A percentile compares a stretch with the other conserved stretches of the same genome.
Conservation (phyloP, 2,329 filamentous ascomycete species). For the Aspergillus calidoustus region DNA sequence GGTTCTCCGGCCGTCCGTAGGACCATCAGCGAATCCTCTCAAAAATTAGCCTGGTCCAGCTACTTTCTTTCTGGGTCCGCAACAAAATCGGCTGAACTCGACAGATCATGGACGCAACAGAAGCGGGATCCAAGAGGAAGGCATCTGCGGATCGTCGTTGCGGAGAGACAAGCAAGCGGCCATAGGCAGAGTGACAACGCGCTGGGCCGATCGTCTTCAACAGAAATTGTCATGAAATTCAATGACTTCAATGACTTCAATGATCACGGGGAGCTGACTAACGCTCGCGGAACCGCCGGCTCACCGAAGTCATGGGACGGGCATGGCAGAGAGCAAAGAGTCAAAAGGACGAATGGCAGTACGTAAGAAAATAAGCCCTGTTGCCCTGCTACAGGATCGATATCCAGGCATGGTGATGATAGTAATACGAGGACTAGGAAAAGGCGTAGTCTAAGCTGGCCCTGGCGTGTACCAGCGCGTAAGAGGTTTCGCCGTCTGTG, state of each 20-base stretch:
- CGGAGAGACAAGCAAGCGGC: not conserved
- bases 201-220: not conserved
- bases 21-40: not conserved
- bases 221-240: not conserved
- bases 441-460: not conserved
- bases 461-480: not conserved
- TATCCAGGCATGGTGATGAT: not conserved
- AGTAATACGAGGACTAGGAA: not conserved
- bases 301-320: not conserved
- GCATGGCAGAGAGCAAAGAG: not conserved
- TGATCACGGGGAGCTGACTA: slow-evolving; percentile 10
- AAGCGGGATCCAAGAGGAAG: not conserved
- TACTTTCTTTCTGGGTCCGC: not conserved
- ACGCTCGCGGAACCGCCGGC: not conserved
- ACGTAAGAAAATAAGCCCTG: slow-evolving; percentile 6
- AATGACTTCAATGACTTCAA: not conserved
- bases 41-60: slow-evolving; percentile 14
- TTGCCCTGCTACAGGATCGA: not conserved
- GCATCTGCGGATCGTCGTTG: slow-evolving; percentile 2
- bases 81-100: not conserved
- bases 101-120: not conserved
- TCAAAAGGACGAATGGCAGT: not conserved
- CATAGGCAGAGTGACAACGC: not conserved
- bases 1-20: slow-evolving; percentile 9
- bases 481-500: not conserved